These are phyloP conservation scores for Karstenula rhodostoma DNA, from an alignment of 2,329 filamentous ascomycete genomes.

Conservation along the genomic window DNA sequence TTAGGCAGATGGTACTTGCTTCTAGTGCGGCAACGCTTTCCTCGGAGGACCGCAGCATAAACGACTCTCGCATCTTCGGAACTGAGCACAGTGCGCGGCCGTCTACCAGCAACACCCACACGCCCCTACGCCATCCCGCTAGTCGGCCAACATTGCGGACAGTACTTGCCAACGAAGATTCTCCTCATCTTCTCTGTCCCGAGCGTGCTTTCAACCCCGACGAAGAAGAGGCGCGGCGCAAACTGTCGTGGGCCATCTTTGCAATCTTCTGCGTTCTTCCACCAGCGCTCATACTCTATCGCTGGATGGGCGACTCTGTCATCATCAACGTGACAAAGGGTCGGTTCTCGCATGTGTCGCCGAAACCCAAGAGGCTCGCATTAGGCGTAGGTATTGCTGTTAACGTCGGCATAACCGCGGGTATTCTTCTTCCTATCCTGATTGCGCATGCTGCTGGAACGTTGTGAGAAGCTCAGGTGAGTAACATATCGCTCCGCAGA, in stretches of 20 bases:
- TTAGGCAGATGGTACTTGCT: constrained; percentile 45
- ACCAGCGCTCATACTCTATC: constrained; percentile 47
- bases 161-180: constrained; percentile 30
- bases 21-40: constrained; percentile 31
- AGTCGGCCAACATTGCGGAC: constrained; percentile 18
- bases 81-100: constrained; percentile 33
- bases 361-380: constrained; percentile 41
- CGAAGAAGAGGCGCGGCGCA: constrained; percentile 36
- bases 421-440: constrained; percentile 38
- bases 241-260: constrained; percentile 46
- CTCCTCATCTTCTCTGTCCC: constrained; percentile 42
- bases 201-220: constrained; percentile 32
- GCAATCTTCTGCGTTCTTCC: constrained; percentile 45
- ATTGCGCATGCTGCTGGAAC: constrained; percentile 15
- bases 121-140: constrained; percentile 32
- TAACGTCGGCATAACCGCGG: constrained; percentile 33
- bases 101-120: constrained; percentile 41
- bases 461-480: constrained; percentile 6
- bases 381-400: constrained; percentile 39
- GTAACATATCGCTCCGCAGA: neutral
- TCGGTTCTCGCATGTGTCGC: constrained; percentile 37
- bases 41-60: constrained; percentile 32
- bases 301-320: constrained; percentile 42
- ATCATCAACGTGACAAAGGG: constrained; percentile 43
- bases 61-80: constrained; percentile 30